phyloP scores from a whole-genome alignment of 495 filamentous ascomycete species.

The Hyaloscypha bicolor region DNA sequence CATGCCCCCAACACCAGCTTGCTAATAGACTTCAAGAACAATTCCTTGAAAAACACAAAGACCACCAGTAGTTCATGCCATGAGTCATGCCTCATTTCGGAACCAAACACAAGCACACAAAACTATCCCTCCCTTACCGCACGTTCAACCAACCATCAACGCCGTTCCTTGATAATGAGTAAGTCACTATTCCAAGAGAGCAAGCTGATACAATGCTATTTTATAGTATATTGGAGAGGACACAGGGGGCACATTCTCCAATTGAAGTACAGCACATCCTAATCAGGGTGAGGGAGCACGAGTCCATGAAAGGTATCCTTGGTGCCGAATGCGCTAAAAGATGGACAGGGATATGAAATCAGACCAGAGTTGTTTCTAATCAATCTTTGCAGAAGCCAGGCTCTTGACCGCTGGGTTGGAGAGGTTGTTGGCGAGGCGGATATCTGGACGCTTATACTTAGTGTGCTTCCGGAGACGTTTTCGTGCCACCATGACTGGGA shows the following conservation, averaged over 20 bases:
- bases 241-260: not conserved
- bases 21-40: not conserved
- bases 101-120: not conserved
- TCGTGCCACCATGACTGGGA: slow-evolving; percentile 92
- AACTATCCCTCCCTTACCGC: not conserved
- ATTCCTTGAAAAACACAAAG: not conserved
- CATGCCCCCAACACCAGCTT: slow-evolving; percentile 6
- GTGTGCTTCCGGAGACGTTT: slow-evolving; percentile 76
- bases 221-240: not conserved
- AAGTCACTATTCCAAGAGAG: not conserved
- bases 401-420: slow-evolving; percentile 62
- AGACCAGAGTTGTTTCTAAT: slow-evolving; percentile 41
- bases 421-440: slow-evolving; percentile 74
- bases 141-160: not conserved
- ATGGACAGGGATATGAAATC: not conserved
- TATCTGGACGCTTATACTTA: slow-evolving; percentile 62
- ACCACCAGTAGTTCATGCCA: not conserved
- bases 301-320: not conserved
- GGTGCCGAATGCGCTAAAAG: not conserved
- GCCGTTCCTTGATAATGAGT: not conserved
- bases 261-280: not conserved
- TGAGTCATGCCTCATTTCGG: not conserved
- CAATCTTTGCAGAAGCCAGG: slow-evolving; percentile 66
- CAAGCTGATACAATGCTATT: not conserved
- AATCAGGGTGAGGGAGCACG: not conserved